These are phyloP conservation scores for Alnus glutinosa DNA, from an alignment of 306 rosid species.

Conservation along the genomic window DNA sequence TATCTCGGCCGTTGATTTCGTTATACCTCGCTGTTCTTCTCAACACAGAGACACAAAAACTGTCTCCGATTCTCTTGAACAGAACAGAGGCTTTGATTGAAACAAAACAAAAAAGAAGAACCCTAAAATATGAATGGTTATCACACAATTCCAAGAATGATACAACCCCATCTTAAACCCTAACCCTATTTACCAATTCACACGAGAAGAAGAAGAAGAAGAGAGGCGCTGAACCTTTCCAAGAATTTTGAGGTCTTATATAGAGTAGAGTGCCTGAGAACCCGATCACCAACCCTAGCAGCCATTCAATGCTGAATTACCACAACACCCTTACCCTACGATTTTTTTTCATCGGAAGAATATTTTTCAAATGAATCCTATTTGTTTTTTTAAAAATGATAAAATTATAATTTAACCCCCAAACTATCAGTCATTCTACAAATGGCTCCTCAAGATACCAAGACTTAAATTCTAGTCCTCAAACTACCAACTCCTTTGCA, in stretches of 20 bases:
- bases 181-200: background rate
- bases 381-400: too few species aligned
- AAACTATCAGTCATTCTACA: too few species aligned
- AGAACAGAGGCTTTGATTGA: background rate
- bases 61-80: slow-evolving; percentile 18
- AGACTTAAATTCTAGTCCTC: too few species aligned
- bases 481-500: too few species aligned
- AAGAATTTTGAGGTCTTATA: background rate
- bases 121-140: background rate
- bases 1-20: slow-evolving; percentile 58
- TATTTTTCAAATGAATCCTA: too few species aligned
- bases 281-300: slow-evolving; percentile 9
- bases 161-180: background rate
- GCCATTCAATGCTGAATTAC: background rate
- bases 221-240: background rate
- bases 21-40: slow-evolving; percentile 52
- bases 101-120: background rate
- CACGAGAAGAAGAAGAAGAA: background rate
- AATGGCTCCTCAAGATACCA: too few species aligned
- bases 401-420: too few species aligned
- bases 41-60: slow-evolving; percentile 30
- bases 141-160: background rate
- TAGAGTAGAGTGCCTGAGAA: slow-evolving; percentile 4
- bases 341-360: too few species aligned
- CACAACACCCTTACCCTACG: too few species aligned